phyloP scores from a whole-genome alignment of 2,329 filamentous ascomycete genomes.

The Tolypocladium nubicola region DNA sequence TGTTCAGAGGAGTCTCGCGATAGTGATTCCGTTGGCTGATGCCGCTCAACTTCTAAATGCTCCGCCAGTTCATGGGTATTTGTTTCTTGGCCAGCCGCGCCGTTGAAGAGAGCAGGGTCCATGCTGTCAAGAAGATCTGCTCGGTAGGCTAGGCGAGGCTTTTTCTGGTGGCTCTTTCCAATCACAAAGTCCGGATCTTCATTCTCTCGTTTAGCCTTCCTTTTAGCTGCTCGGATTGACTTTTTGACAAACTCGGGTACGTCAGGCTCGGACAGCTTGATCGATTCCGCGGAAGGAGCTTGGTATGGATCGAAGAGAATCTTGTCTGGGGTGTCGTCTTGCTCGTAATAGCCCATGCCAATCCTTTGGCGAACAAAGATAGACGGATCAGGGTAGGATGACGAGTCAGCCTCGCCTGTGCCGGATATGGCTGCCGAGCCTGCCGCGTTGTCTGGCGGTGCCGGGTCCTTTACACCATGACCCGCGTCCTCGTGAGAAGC shows the following conservation, averaged over 20 bases:
- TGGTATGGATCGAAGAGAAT: slow-evolving; percentile 52
- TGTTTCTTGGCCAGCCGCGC: slow-evolving; percentile 6
- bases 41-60: slow-evolving; percentile 7
- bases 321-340: slow-evolving; percentile 44
- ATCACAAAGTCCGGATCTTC: slow-evolving; percentile 44
- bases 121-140: slow-evolving; percentile 28
- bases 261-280: slow-evolving; percentile 32
- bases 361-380: slow-evolving; percentile 36
- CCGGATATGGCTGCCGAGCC: slow-evolving; percentile 10
- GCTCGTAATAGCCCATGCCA: slow-evolving; percentile 51
- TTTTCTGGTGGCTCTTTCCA: slow-evolving; percentile 33
- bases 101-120: slow-evolving; percentile 42
- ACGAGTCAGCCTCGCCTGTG: slow-evolving; percentile 17
- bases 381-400: slow-evolving; percentile 39
- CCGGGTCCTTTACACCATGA: slow-evolving; percentile 5
- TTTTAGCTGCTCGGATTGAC: slow-evolving; percentile 40
- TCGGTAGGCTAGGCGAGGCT: slow-evolving; percentile 16
- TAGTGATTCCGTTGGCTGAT: slow-evolving; percentile 3
- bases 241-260: slow-evolving; percentile 46
- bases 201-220: slow-evolving; percentile 40
- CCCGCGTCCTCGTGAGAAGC: slow-evolving; percentile 1
- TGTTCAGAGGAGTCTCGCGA: slow-evolving; percentile 5
- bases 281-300: slow-evolving; percentile 33
- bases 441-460: slow-evolving; percentile 1
- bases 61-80: slow-evolving; percentile 9